Evolutionary conservation across 2,329 filamentous ascomycete genomes (phyloP).

Genomic region (Cadophora malorum): DNA sequence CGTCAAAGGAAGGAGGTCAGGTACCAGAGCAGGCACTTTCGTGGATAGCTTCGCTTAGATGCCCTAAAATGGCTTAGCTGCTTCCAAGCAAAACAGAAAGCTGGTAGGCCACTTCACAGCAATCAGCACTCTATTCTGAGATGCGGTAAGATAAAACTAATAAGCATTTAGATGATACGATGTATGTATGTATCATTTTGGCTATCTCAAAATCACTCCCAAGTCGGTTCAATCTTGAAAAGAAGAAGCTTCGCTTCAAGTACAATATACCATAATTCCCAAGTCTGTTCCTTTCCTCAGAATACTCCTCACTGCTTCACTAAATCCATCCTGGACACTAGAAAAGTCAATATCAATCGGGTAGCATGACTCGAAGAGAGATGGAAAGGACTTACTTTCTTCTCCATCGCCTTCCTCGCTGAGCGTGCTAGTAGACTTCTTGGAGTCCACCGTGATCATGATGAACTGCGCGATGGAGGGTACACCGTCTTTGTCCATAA

Average conservation of each 20-base stretch:
- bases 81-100: background rate
- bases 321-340: background rate
- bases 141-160: no score
- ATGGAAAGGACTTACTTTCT: background rate
- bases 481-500: constrained; percentile 51
- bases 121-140: no score
- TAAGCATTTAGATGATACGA: no score
- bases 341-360: background rate
- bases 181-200: no score
- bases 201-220: no score
- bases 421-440: background rate
- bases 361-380: background rate
- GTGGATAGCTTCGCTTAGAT: background rate
- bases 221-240: no score
- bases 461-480: constrained; percentile 40
- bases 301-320: background rate
- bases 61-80: background rate
- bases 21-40: no score
- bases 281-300: background rate
- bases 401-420: background rate
- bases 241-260: no score
- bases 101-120: no score
- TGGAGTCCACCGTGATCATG: background rate
- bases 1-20: no score
- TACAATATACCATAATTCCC: no score